Evolutionary conservation across 108 stramenopile species (phyloP), one percentile per base, ranked within the genome.

Genomic region (Nitzschia sp.): DNA sequence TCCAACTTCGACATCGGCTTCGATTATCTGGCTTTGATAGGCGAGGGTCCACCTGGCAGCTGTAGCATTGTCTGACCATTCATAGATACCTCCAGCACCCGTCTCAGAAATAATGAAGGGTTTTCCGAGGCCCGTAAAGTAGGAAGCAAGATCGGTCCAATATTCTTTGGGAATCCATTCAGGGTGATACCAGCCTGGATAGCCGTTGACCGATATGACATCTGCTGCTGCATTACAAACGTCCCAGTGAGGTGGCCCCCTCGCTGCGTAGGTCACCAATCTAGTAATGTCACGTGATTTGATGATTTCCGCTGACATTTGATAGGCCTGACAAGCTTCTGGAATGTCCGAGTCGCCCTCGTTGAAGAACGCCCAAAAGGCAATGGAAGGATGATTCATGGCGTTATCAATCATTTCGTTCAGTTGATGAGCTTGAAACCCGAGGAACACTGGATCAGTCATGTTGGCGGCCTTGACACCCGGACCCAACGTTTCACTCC

Each of bases 401-500:
- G 71, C 58, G 17, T 59, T 53, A 44, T 63, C 71, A 21, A 72
- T 29, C 71, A 72, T 72, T 34, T 72, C 54, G 32, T 58, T 25
- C 56, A 69, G 21, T 45, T 69, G 68, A 9, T 29, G 33, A 16
- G 58, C 41, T 57, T 69, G 68, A 30, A 41, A 29, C 34, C 21
- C 0, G 33, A 72, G 29, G 29, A 46, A 72, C 1, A 31, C n/a
- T 22, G 71, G 63, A 61, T 72, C 63, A 1, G 2, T 15, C 29
- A 33, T 50, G 54, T 72, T n/a, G 6, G 1, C 52, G 9, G 16
- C 19, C 15, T 1, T 25, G 9, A 72, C 63, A 17, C 63, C 48
- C 22, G 71, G 63, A 4, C 71, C 71, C 2, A 72, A 63, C 33
- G 71, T 53, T 44, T 72, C 71, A 33, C 54, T 45, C 71, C 71